Evolutionary conservation across 2,329 filamentous ascomycete species (phyloP), one percentile per base, ranked within the genome.

Genomic region (Aspergillus sp.): DNA sequence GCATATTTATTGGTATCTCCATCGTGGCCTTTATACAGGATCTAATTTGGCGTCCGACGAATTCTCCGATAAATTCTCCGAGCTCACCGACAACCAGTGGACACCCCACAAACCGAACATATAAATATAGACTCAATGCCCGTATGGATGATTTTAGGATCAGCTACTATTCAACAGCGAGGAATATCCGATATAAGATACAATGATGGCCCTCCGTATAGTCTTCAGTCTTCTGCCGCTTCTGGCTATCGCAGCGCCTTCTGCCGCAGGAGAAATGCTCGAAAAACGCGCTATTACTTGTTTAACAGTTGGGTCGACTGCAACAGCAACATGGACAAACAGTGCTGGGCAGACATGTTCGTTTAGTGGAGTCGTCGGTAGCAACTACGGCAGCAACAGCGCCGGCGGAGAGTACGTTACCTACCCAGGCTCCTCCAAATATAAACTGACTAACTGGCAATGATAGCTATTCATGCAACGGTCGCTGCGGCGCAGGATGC

Each of bases 401-500:
- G 54, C 51, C 2, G 39, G 19, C 3, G 59, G 61, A 46, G 61
- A 62, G 61, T 63, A 58, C 33, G 61, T 50, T 21, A 21, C 21
- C 21, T 0, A 4, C 21, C 3, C 3, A 21, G 21, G 4, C 21
- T 21, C 21, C 21, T 4, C 21, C 3, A 4, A 21, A 21, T 21
- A 21, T 17, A 23, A 48, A n/a, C 4, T 6, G 35, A 21, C 9
- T 8, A 43, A n/a, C 6, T 1, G 35, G 33, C 4, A 47, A 33
- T 11, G 15, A 17, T n/a, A 64, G 62, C 1, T 64, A 64, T 41
- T 63, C 62, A 21, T 64, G 62, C 43, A 64, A 64, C 44, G 61
- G 62, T 17, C 61, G 61, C n/a, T 64, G 62, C 37, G 62, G 62
- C 17, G 51, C 55, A 14, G 62, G 62, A 37, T 64, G 61, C 40